A percentile compares a stretch with the other conserved stretches of the same genome.
Evolutionary conservation across 768 basidiomycete species (phyloP).

Genomic region (Lactarius deliciosus): DNA sequence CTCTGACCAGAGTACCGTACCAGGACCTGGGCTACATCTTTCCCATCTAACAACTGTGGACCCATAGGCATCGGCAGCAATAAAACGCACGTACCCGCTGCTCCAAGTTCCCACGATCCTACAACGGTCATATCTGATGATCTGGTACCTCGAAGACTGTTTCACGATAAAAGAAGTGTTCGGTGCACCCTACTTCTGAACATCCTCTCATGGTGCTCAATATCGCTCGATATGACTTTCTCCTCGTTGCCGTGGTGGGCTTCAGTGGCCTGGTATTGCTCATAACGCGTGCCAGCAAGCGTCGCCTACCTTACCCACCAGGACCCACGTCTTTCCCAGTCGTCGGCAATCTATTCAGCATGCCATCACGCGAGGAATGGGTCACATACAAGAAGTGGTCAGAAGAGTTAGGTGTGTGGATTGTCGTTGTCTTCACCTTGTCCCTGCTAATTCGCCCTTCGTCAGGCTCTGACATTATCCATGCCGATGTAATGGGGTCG

Average conservation of each 20-base stretch:
- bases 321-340: neutral
- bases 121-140: neutral
- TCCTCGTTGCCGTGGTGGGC: neutral
- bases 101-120: no score
- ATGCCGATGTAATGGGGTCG: neutral
- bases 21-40: no score
- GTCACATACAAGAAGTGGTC: neutral
- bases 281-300: neutral
- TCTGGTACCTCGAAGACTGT: neutral
- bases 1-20: no score
- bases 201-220: neutral
- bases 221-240: neutral
- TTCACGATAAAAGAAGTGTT: neutral
- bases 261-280: neutral
- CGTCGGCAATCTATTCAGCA: neutral
- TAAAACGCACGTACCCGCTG: no score
- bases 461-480: neutral
- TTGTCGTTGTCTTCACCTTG: neutral
- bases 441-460: neutral
- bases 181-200: neutral
- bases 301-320: conserved; percentile 6
- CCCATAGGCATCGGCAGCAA: no score
- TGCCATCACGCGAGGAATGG: conserved; percentile 4
- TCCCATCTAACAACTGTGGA: no score
- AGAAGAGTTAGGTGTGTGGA: neutral